Base-by-base conservation (phyloP, 169 alveolate genomes). In the Babesia bigemina region DNA sequence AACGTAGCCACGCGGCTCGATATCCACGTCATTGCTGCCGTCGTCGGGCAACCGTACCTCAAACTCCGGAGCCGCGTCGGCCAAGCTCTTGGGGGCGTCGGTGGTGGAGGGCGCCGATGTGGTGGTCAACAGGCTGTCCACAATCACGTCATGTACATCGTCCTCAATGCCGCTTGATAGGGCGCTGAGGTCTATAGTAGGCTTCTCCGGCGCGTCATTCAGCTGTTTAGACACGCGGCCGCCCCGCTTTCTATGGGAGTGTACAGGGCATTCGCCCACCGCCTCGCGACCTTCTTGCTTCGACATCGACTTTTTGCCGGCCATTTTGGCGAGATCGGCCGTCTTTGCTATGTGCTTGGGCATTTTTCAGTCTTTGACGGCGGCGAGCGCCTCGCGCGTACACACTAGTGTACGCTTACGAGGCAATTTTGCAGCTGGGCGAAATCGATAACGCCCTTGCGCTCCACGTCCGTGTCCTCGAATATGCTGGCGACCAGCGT, bases 391-490 rank as follows among this genome's bases (percentile, higher is more conserved):
- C 52, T 14, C 57, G 55, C 58, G 76, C 66, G 76, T 67, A 67
- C 76, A 67, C 65, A 67, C 76, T 67, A 67, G 26, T 50, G 76
- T 67, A 67, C 76, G 66, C 65, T 53, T 12, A 67, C 53, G 65
- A 67, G 56, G 76, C 76, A 67, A 28, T 67, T 36, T 3, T 36
- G 56, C 33, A 67, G 44, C 26, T 55, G 44, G 9, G 67, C 60
- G 45, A 82, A 66, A 24, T 74, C 89, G 11, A 82, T 61, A 16
- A 74, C 56, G 12, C 89, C 89, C 4, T 62, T 63, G 9, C 28
- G 26, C 13, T 74, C 56, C 33, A 63, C n/a, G 52, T 74, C 89
- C 19, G 78, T 62, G 17, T 73, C 61, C 28, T 22, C 48, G 57
- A 74, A 63, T 0, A 82, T 50, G 45, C 45, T 22, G 14, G 16